phyloP scores from a whole-genome alignment of 441 rosid species.

The Aleurites moluccanus region DNA sequence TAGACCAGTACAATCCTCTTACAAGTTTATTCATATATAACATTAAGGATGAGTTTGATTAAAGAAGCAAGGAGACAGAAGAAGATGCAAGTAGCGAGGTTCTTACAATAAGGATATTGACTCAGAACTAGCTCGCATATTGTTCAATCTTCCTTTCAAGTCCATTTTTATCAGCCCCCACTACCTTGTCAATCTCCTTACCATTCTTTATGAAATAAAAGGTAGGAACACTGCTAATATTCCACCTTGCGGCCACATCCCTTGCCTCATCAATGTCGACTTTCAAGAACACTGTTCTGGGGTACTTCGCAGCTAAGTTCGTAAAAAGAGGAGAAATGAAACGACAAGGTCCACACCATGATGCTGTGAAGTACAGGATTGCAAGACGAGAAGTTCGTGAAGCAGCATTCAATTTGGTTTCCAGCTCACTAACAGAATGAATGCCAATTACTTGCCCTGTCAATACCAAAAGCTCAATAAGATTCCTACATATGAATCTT shows the following conservation, averaged over 20 bases:
- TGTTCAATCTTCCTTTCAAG: slow-evolving; percentile 70
- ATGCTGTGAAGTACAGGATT: slow-evolving; percentile 81
- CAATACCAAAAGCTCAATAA: slow-evolving; percentile 12
- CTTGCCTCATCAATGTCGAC: slow-evolving; percentile 80
- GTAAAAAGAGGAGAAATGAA: slow-evolving; percentile 75
- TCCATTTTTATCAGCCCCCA: slow-evolving; percentile 75
- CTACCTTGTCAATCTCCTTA: slow-evolving; percentile 76
- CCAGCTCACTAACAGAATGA: slow-evolving; percentile 63
- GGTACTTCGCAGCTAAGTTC: slow-evolving; percentile 58
- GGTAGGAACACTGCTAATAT: slow-evolving; percentile 72
- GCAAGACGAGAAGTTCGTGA: slow-evolving; percentile 65
- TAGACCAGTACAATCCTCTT: neutral
- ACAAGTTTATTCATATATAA: neutral
- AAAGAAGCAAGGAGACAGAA: neutral
- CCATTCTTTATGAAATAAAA: slow-evolving; percentile 69
- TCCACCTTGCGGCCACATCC: slow-evolving; percentile 75
- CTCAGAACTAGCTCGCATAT: slow-evolving; percentile 37
- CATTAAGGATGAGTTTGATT: neutral
- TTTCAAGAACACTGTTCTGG: slow-evolving; percentile 68
- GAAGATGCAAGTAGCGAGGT: neutral
- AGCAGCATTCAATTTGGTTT: slow-evolving; percentile 62
- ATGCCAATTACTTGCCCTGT: slow-evolving; percentile 75
- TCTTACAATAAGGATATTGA: neutral
- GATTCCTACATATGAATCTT: neutral
- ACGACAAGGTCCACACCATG: slow-evolving; percentile 95